A percentile compares a stretch with the other conserved stretches of the same genome.
These are phyloP conservation scores for Colletotrichum godetiae DNA, from an alignment of 2,329 filamentous ascomycete species.

Conservation along the genomic window DNA sequence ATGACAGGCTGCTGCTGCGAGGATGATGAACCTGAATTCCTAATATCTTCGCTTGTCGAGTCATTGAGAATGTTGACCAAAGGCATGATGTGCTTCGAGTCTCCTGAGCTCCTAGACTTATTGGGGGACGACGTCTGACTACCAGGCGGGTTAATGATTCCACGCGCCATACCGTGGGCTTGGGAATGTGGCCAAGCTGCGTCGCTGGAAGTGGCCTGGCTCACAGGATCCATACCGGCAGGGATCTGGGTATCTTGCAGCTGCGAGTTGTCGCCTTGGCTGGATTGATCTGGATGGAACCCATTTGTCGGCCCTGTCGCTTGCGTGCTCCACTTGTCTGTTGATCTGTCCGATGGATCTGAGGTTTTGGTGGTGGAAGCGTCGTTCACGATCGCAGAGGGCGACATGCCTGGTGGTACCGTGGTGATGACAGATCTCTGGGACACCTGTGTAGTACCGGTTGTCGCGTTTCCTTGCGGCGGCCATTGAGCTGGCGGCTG, in stretches of 20 bases:
- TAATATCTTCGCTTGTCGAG: slow-evolving; percentile 47
- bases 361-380: slow-evolving; percentile 95
- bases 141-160: slow-evolving; percentile 45
- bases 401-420: slow-evolving; percentile 67
- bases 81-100: slow-evolving; percentile 47
- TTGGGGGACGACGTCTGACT: slow-evolving; percentile 54
- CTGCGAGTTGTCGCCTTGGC: slow-evolving; percentile 49
- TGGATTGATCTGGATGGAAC: slow-evolving; percentile 58
- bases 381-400: slow-evolving; percentile 77
- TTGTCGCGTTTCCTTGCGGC: slow-evolving; percentile 49
- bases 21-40: slow-evolving; percentile 34
- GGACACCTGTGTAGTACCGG: slow-evolving; percentile 69
- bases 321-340: slow-evolving; percentile 76
- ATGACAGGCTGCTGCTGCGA: slow-evolving; percentile 53
- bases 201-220: slow-evolving; percentile 62
- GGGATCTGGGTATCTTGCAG: slow-evolving; percentile 66
- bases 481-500: slow-evolving; percentile 55
- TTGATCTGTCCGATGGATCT: slow-evolving; percentile 73
- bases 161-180: slow-evolving; percentile 60
- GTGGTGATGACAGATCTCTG: slow-evolving; percentile 72
- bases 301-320: slow-evolving; percentile 71
- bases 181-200: slow-evolving; percentile 70
- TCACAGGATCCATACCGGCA: slow-evolving; percentile 44
- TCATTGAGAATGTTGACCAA: slow-evolving; percentile 56
- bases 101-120: slow-evolving; percentile 42